Percentiles rank a stretch among this genome's conserved stretches.
These are phyloP conservation scores for Fistulinella prunicolor DNA, from an alignment of 768 basidiomycete genomes.

Conservation along the genomic window DNA sequence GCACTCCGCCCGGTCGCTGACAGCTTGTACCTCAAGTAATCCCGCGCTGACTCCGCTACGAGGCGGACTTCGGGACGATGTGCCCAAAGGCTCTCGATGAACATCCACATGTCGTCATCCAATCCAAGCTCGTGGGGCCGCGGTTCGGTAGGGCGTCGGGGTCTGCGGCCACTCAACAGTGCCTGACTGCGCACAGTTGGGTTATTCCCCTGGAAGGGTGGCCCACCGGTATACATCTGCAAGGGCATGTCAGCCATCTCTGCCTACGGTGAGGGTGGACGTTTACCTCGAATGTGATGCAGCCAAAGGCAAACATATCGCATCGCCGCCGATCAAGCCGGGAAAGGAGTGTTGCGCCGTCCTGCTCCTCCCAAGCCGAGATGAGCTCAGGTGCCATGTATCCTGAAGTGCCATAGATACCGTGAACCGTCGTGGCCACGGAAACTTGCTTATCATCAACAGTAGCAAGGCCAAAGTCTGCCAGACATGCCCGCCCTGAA, in stretches of 20 bases:
- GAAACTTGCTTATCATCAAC: slow-evolving; percentile 15
- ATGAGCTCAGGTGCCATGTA: slow-evolving; percentile 32
- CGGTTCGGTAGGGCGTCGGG: slow-evolving; percentile 17
- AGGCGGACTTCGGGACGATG: slow-evolving; percentile 26
- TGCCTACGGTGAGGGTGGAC: not conserved
- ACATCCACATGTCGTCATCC: slow-evolving; percentile 31
- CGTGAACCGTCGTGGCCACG: slow-evolving; percentile 13
- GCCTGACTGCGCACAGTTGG: slow-evolving; percentile 16
- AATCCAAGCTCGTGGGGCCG: slow-evolving; percentile 18
- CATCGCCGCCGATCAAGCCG: slow-evolving; percentile 26
- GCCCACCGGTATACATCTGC: slow-evolving; percentile 28
- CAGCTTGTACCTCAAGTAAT: slow-evolving; percentile 20
- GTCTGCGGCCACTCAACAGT: slow-evolving; percentile 13
- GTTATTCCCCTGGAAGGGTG: slow-evolving; percentile 24
- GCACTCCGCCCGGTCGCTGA: not conserved
- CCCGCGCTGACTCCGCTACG: slow-evolving; percentile 20
- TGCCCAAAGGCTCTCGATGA: slow-evolving; percentile 30
- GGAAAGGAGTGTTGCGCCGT: slow-evolving; percentile 12
- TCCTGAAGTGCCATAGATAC: slow-evolving; percentile 21
- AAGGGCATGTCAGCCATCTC: not conserved
- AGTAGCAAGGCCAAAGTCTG: slow-evolving; percentile 31
- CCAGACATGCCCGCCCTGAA: slow-evolving; percentile 28
- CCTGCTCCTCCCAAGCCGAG: slow-evolving; percentile 1
- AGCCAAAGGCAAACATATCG: slow-evolving; percentile 37
- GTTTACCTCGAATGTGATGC: slow-evolving; percentile 33